Conservation (phyloP, 805 yeast genomes). For the Sugiyamaella lignohabitans region DNA sequence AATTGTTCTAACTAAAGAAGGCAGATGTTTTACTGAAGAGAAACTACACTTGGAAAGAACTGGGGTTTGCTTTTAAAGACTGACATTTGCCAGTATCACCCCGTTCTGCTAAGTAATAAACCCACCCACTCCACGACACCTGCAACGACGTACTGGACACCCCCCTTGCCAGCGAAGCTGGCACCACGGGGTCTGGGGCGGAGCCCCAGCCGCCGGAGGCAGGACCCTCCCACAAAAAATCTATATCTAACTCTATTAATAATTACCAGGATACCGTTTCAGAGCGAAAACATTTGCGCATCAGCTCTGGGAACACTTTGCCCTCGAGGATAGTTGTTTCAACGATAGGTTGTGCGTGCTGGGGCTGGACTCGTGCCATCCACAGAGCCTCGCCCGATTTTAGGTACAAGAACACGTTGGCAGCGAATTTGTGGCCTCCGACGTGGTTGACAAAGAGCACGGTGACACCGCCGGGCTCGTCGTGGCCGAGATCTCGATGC, state of each 20-base stretch:
- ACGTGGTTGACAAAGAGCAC: slow-evolving; percentile 76
- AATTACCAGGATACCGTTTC: slow-evolving; percentile 6
- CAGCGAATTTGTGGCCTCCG: slow-evolving; percentile 95
- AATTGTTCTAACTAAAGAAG: too few species aligned
- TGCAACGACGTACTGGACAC: too few species aligned
- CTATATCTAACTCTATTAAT: background rate
- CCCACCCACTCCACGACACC: too few species aligned
- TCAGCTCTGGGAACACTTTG: slow-evolving; percentile 61
- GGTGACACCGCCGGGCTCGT: slow-evolving; percentile 64
- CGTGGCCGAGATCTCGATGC: slow-evolving; percentile 71
- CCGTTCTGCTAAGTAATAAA: too few species aligned
- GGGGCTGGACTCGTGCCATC: slow-evolving; percentile 82
- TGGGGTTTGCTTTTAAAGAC: too few species aligned
- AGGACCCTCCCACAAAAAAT: too few species aligned
- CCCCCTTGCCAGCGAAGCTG: too few species aligned
- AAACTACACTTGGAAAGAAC: too few species aligned
- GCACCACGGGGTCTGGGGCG: too few species aligned
- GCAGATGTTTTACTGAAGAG: too few species aligned
- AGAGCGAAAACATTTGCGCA: slow-evolving; percentile 42
- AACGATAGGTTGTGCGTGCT: slow-evolving; percentile 63
- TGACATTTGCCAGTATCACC: too few species aligned
- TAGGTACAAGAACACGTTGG: slow-evolving; percentile 74
- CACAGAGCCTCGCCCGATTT: slow-evolving; percentile 73
- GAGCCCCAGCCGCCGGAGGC: too few species aligned
- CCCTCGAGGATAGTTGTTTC: slow-evolving; percentile 68